Conservation (phyloP, 371 early-diverging fungal genomes). For the Caulochytrium protostelioides region DNA sequence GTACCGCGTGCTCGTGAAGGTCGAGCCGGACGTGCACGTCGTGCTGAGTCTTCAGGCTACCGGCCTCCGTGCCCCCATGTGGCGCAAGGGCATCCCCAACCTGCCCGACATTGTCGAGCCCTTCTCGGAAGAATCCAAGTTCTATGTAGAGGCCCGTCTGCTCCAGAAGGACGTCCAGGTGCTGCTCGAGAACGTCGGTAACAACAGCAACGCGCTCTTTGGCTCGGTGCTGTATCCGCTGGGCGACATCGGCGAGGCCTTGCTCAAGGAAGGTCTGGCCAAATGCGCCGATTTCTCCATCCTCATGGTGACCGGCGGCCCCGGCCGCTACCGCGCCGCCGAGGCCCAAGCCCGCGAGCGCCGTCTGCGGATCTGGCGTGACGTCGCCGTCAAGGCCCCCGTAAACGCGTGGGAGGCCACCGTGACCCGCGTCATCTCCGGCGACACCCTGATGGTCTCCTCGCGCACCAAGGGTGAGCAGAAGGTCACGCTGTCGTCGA, state of each 20-base stretch:
- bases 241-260: slow-evolving; percentile 77
- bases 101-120: slow-evolving; percentile 58
- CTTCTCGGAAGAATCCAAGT: slow-evolving; percentile 75
- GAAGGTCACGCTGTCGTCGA: slow-evolving; percentile 57
- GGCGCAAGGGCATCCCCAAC: slow-evolving; percentile 52
- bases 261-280: slow-evolving; percentile 62
- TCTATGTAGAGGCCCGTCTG: slow-evolving; percentile 68
- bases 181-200: slow-evolving; percentile 47
- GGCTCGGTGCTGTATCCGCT: slow-evolving; percentile 60
- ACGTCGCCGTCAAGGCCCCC: slow-evolving; percentile 18
- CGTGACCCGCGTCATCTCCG: slow-evolving; percentile 50
- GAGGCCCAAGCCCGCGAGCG: slow-evolving; percentile 55
- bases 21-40: slow-evolving; percentile 50
- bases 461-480: slow-evolving; percentile 33
- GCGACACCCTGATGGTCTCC: slow-evolving; percentile 53
- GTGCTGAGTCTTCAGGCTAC: slow-evolving; percentile 14
- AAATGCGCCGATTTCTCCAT: slow-evolving; percentile 74
- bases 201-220: slow-evolving; percentile 37
- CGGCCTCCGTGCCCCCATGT: slow-evolving; percentile 42
- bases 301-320: slow-evolving; percentile 46
- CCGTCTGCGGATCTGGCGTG: slow-evolving; percentile 62
- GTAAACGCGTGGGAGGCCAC: slow-evolving; percentile 35
- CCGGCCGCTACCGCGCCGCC: slow-evolving; percentile 47
- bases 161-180: slow-evolving; percentile 76
- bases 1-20: slow-evolving; percentile 35